Conservation (phyloP, 176 grass and related monocot species). For the Oryza punctata region DNA sequence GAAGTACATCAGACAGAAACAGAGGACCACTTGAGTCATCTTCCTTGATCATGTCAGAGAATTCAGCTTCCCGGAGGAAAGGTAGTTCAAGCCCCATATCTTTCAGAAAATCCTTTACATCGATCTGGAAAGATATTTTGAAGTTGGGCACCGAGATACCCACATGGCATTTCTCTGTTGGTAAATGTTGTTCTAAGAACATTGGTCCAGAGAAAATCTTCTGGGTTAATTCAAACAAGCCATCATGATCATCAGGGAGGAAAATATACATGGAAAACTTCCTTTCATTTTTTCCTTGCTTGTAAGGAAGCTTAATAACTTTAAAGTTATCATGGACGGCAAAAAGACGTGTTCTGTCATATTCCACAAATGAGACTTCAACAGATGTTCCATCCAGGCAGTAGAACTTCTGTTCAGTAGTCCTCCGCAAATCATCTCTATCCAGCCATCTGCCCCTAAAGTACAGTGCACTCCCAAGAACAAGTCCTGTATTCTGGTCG, state of each 20-base stretch:
- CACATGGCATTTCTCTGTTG: constrained; percentile 47
- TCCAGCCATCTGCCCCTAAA: constrained; percentile 52
- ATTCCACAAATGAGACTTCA: constrained; percentile 45
- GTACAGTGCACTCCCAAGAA: constrained; percentile 53
- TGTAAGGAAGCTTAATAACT: constrained; percentile 62
- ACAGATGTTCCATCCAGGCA: constrained; percentile 50
- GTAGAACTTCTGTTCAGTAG: constrained; percentile 34
- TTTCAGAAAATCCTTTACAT: constrained; percentile 49
- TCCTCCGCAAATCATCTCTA: constrained; percentile 27
- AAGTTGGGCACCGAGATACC: constrained; percentile 54
- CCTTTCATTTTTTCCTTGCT: constrained; percentile 45
- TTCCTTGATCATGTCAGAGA: constrained; percentile 52
- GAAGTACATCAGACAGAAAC: constrained; percentile 53
- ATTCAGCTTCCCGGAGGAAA: constrained; percentile 52
- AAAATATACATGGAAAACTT: constrained; percentile 63
- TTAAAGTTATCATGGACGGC: constrained; percentile 44
- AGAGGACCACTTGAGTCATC: constrained; percentile 17
- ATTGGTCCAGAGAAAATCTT: constrained; percentile 44
- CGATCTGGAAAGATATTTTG: constrained; percentile 38
- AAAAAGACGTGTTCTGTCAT: constrained; percentile 52
- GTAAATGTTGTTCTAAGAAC: constrained; percentile 50
- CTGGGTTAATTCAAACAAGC: constrained; percentile 51
- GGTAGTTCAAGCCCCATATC: constrained; percentile 52
- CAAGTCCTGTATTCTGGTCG: constrained; percentile 50
- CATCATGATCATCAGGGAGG: constrained; percentile 51